phyloP scores from a whole-genome alignment of 2,329 filamentous ascomycete genomes.

The Clonostachys sp. region DNA sequence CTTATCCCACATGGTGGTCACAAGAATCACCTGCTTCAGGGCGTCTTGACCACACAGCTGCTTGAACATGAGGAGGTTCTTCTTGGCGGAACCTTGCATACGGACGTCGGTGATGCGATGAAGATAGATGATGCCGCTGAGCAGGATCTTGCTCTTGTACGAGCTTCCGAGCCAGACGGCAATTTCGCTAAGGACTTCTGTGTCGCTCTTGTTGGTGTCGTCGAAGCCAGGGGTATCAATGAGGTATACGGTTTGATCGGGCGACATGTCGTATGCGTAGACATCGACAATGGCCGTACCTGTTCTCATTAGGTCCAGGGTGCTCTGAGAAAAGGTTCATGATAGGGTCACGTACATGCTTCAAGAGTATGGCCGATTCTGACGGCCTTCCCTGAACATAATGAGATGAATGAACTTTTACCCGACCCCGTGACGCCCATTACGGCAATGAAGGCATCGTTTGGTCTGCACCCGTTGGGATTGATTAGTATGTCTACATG shows the following conservation, averaged over 20 bases:
- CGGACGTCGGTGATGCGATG: neutral
- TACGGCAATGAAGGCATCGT: neutral
- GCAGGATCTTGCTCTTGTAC: neutral
- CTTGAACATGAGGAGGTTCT: too few species aligned
- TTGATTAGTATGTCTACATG: too few species aligned
- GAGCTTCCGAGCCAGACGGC: neutral
- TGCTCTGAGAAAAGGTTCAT: too few species aligned
- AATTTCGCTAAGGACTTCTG: neutral
- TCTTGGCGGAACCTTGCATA: neutral
- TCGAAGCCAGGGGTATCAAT: neutral
- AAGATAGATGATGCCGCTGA: neutral
- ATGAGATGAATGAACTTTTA: neutral
- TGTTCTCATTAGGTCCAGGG: neutral
- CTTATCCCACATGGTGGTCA: too few species aligned
- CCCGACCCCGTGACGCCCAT: neutral
- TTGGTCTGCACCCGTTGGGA: neutral
- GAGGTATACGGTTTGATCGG: neutral
- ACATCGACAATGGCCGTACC: neutral
- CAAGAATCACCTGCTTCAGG: too few species aligned
- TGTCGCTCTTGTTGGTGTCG: neutral
- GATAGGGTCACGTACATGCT: neutral
- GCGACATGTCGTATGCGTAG: neutral
- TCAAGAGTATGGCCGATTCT: neutral
- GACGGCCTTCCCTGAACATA: neutral
- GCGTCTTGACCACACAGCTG: too few species aligned